Conservation (phyloP, 371 early-diverging fungal species). For the Syncephalastrum monosporum region DNA sequence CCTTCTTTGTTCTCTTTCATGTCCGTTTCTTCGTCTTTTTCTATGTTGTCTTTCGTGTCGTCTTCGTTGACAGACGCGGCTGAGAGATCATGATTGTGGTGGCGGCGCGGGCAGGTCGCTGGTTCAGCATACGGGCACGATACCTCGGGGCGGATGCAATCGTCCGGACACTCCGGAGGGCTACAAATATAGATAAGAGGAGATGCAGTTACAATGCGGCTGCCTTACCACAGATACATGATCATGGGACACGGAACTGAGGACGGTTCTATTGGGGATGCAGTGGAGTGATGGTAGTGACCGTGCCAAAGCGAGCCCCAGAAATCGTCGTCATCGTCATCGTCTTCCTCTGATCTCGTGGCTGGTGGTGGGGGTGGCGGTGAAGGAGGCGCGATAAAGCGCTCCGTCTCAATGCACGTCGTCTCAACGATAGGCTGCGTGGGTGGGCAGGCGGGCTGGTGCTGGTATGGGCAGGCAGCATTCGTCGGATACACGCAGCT, state of each 20-base stretch:
- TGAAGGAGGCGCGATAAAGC: neutral
- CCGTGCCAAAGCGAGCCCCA: neutral
- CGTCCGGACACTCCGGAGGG: conserved; percentile 15
- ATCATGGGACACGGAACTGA: conserved; percentile 9
- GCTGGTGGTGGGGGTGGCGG: neutral
- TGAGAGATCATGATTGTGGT: too few species aligned
- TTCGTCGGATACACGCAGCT: conserved; percentile 21
- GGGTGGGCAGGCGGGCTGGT: conserved; percentile 16
- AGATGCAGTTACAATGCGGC: too few species aligned
- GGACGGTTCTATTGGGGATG: neutral
- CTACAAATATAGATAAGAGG: neutral
- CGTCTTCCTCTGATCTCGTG: too few species aligned
- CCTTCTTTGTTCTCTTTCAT: too few species aligned
- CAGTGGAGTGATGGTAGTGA: neutral
- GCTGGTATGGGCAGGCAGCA: conserved; percentile 20
- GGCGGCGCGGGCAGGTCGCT: neutral
- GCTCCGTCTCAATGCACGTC: neutral
- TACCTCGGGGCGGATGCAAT: conserved; percentile 15
- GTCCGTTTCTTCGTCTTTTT: too few species aligned
- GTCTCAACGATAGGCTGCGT: neutral
- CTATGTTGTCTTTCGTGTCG: too few species aligned
- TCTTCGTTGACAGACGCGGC: too few species aligned
- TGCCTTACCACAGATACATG: conserved; percentile 14
- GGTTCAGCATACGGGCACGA: conserved; percentile 13
- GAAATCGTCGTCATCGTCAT: neutral